Percentiles rank a stretch among this genome's conserved stretches.
phyloP scores from a whole-genome alignment of 2,329 filamentous ascomycete genomes.

The Apiospora rasikravindrae region DNA sequence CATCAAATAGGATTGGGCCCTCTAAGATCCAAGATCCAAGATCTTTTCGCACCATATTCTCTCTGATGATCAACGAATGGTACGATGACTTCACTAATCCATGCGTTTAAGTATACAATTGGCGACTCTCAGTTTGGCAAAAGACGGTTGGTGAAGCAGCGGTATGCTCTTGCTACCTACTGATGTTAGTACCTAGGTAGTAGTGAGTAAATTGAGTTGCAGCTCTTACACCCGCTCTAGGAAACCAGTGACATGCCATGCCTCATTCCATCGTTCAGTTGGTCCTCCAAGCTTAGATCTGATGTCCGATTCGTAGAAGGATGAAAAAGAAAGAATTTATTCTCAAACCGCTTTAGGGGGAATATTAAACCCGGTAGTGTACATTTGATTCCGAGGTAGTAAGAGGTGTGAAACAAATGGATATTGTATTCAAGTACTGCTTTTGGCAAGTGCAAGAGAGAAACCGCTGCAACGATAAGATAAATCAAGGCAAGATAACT shows the following conservation, averaged over 20 bases:
- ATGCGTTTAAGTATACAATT: neutral
- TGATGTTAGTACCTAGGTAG: too few species aligned
- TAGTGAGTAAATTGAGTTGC: too few species aligned
- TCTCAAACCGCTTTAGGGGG: too few species aligned
- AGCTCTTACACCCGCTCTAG: too few species aligned
- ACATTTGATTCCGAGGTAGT: neutral
- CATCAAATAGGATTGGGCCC: neutral
- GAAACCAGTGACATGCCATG: too few species aligned
- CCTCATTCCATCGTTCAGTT: too few species aligned
- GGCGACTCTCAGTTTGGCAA: neutral
- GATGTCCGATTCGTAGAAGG: too few species aligned
- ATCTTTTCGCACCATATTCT: neutral
- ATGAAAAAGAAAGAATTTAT: too few species aligned
- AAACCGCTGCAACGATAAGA: neutral
- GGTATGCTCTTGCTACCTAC: too few species aligned
- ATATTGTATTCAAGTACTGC: neutral
- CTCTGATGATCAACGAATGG: neutral
- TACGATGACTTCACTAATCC: neutral
- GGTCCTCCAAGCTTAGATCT: too few species aligned
- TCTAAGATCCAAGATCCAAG: neutral
- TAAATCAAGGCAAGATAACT: neutral
- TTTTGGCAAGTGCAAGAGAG: constrained; percentile 1
- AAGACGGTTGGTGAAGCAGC: too few species aligned
- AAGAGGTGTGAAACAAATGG: neutral
- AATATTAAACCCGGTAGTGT: neutral